A percentile compares a stretch with the other conserved stretches of the same genome.
Conservation (phyloP, 768 basidiomycete genomes). For the Ephemerocybe angulata region DNA sequence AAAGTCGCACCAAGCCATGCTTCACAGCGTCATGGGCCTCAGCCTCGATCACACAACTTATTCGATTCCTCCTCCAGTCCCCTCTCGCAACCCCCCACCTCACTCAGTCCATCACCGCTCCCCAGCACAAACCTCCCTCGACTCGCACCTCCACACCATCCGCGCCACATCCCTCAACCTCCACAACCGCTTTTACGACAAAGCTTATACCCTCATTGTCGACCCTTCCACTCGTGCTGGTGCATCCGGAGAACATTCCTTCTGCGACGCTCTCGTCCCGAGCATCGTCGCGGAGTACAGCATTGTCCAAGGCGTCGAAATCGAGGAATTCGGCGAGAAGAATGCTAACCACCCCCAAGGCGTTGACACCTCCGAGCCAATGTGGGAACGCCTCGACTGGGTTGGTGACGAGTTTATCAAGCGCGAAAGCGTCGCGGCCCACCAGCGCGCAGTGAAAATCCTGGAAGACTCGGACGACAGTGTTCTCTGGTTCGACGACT, state of each 20-base stretch:
- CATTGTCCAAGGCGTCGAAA: conserved; percentile 63
- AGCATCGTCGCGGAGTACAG: conserved; percentile 84
- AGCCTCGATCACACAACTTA: conserved; percentile 77
- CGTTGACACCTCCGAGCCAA: conserved; percentile 8
- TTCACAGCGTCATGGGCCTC: conserved; percentile 73
- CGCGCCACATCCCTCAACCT: conserved; percentile 59
- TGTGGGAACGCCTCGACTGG: conserved; percentile 75
- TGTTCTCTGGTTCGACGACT: conserved; percentile 77
- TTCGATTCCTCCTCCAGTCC: conserved; percentile 27
- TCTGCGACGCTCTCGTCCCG: conserved; percentile 86
- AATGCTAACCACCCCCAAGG: neutral
- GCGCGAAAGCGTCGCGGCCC: conserved; percentile 56
- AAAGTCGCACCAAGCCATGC: conserved; percentile 56
- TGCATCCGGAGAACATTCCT: conserved; percentile 87
- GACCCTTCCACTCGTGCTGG: conserved; percentile 84
- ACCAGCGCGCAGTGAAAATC: conserved; percentile 50
- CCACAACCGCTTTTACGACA: conserved; percentile 89
- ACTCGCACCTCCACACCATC: conserved; percentile 73
- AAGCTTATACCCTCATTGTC: conserved; percentile 75
- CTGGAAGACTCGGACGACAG: conserved; percentile 80
- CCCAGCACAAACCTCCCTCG: conserved; percentile 39
- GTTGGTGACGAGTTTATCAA: conserved; percentile 57
- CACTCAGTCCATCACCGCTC: conserved; percentile 27
- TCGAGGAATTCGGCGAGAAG: conserved; percentile 32
- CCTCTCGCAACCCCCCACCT: conserved; percentile 11